Conservation (phyloP, 306 rosid genomes). For the Cicer judaicum region DNA sequence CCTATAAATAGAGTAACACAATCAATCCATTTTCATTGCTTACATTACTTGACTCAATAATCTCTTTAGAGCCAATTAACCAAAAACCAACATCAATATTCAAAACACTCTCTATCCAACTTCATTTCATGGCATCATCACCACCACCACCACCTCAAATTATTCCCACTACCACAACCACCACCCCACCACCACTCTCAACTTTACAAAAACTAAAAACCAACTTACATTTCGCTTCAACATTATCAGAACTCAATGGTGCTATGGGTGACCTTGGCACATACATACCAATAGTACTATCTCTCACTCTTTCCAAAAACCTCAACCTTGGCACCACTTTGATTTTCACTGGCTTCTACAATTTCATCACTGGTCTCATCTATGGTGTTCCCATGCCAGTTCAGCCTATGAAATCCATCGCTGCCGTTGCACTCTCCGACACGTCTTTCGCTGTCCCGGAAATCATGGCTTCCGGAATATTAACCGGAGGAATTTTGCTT, state of each 20-base stretch:
- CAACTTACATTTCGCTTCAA: slow-evolving; percentile 60
- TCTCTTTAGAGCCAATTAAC: neutral
- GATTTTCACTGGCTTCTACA: slow-evolving; percentile 72
- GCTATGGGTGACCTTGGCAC: slow-evolving; percentile 92
- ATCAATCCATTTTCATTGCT: slow-evolving; percentile 10
- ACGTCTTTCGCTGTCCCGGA: slow-evolving; percentile 60
- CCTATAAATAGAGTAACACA: slow-evolving; percentile 3
- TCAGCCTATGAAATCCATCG: slow-evolving; percentile 89
- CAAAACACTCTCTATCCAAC: no score
- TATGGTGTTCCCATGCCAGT: slow-evolving; percentile 91
- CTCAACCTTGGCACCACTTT: slow-evolving; percentile 79
- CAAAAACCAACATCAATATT: neutral
- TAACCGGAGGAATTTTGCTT: slow-evolving; percentile 61
- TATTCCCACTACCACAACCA: neutral
- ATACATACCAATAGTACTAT: slow-evolving; percentile 71
- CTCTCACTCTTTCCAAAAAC: slow-evolving; percentile 63
- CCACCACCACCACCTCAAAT: no score
- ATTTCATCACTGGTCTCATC: slow-evolving; percentile 70
- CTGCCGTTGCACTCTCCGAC: slow-evolving; percentile 65
- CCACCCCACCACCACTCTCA: slow-evolving; percentile 4
- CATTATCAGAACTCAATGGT: slow-evolving; percentile 73
- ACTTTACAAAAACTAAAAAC: slow-evolving; percentile 46
- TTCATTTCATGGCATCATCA: slow-evolving; percentile 10
- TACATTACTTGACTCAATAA: neutral
- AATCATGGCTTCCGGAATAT: slow-evolving; percentile 79